Conservation (phyloP, 108 stramenopile species). For the Stephanodiscus minutulus region DNA sequence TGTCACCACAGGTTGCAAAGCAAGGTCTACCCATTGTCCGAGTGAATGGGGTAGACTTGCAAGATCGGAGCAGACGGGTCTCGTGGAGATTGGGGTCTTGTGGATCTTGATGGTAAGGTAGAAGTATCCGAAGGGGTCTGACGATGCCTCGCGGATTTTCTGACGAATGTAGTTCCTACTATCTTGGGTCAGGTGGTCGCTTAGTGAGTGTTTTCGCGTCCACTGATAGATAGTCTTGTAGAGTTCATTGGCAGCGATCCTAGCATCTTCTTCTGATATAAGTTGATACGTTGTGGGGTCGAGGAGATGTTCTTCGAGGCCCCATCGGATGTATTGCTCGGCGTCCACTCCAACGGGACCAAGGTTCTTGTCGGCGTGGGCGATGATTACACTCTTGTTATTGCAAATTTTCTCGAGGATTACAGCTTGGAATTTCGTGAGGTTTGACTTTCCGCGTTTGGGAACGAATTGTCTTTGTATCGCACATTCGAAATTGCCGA, state of each 20-base stretch:
- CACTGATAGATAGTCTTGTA: background rate
- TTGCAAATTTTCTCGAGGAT: background rate
- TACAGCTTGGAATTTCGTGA: background rate
- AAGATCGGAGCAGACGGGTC: background rate
- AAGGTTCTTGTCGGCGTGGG: background rate
- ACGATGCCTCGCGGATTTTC: background rate
- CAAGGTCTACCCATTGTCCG: slow-evolving; percentile 4
- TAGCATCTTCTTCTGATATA: background rate
- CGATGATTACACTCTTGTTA: background rate
- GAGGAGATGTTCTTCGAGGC: background rate
- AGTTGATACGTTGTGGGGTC: background rate
- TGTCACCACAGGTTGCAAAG: background rate
- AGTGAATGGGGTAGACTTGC: background rate
- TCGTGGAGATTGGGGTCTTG: background rate
- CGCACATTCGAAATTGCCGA: background rate
- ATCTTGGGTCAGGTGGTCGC: background rate
- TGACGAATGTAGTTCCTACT: background rate
- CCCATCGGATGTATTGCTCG: background rate
- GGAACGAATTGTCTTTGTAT: background rate
- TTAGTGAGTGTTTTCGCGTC: background rate
- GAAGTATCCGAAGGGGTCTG: background rate
- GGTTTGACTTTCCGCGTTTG: background rate
- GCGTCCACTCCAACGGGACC: no score
- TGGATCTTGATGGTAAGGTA: background rate
- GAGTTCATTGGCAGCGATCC: background rate